Conservation (phyloP, 305 asterid genomes). For the Fraxinus dipetala region DNA sequence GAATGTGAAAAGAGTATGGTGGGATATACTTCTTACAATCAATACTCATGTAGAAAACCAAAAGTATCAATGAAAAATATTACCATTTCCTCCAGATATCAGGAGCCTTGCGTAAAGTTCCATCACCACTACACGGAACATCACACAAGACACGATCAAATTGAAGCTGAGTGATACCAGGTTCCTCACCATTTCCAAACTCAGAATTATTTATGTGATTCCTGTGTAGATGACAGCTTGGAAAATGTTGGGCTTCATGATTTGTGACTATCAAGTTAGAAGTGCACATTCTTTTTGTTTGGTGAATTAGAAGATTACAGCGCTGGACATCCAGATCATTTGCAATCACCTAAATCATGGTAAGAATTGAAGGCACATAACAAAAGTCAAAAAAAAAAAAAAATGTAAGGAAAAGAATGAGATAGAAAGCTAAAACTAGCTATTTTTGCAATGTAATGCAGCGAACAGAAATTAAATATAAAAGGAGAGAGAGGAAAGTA, state of each 20-base stretch:
- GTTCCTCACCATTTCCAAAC: slow-evolving; percentile 38
- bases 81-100: slow-evolving; percentile 98
- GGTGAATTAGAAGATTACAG: slow-evolving; percentile 98
- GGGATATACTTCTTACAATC: slow-evolving; percentile 18
- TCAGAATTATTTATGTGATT: slow-evolving; percentile 38
- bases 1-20: slow-evolving; percentile 6
- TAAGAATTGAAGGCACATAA: slow-evolving; percentile 12
- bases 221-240: slow-evolving; percentile 67
- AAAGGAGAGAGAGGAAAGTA: slow-evolving; percentile 18
- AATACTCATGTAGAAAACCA: neutral
- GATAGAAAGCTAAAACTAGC: slow-evolving; percentile 16
- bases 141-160: slow-evolving; percentile 96
- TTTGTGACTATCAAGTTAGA: slow-evolving; percentile 96
- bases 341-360: slow-evolving; percentile 64
- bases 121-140: slow-evolving; percentile 99
- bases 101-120: slow-evolving; percentile 96
- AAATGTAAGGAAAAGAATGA: neutral
- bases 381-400: neutral
- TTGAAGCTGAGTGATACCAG: slow-evolving; percentile 56
- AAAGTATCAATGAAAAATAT: slow-evolving; percentile 15
- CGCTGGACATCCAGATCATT: slow-evolving; percentile 95
- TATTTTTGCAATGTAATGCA: slow-evolving; percentile 7
- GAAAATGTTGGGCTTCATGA: slow-evolving; percentile 96
- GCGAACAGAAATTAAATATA: neutral
- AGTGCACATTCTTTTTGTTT: slow-evolving; percentile 97